Percentiles rank a stretch among this genome's conserved stretches.
phyloP scores from a whole-genome alignment of 768 basidiomycete genomes.

The Pleurotus sapidus region DNA sequence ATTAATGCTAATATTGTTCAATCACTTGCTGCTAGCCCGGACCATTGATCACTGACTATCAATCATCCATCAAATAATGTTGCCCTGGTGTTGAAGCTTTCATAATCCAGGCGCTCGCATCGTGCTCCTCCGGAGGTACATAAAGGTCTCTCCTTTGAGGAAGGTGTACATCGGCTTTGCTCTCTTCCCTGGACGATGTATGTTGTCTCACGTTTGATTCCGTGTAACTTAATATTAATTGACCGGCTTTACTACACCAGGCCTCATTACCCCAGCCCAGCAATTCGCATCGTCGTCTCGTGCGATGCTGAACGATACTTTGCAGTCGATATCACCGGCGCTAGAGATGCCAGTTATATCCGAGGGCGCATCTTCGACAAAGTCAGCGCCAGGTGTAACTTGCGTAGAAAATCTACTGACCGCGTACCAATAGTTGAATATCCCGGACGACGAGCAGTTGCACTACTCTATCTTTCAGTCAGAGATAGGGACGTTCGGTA shows the following conservation, averaged over 20 bases:
- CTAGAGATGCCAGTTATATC: slow-evolving; percentile 39
- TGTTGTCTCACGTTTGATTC: neutral
- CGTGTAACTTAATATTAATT: too few relatives aligned
- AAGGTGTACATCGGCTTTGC: neutral
- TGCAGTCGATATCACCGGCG: slow-evolving; percentile 47
- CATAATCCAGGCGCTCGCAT: slow-evolving; percentile 6
- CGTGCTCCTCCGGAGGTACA: neutral
- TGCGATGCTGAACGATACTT: slow-evolving; percentile 49
- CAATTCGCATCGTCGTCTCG: slow-evolving; percentile 43
- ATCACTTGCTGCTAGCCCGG: slow-evolving; percentile 1
- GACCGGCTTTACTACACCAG: too few relatives aligned
- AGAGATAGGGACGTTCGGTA: slow-evolving; percentile 42
- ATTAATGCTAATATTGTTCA: neutral
- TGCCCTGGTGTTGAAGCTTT: slow-evolving; percentile 2
- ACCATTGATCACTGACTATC: slow-evolving; percentile 9
- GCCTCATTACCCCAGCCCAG: neutral
- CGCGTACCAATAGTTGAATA: slow-evolving; percentile 30
- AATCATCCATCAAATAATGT: slow-evolving; percentile 7
- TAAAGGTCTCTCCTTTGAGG: neutral
- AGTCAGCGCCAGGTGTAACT: slow-evolving; percentile 19
- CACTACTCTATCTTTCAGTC: slow-evolving; percentile 45
- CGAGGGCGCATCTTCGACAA: slow-evolving; percentile 44
- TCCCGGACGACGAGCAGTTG: slow-evolving; percentile 36
- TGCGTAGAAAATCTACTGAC: neutral
- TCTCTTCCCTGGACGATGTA: slow-evolving; percentile 4